phyloP scores from a whole-genome alignment of 192 early-diverging fungal genomes.

The Podila clonocystis region DNA sequence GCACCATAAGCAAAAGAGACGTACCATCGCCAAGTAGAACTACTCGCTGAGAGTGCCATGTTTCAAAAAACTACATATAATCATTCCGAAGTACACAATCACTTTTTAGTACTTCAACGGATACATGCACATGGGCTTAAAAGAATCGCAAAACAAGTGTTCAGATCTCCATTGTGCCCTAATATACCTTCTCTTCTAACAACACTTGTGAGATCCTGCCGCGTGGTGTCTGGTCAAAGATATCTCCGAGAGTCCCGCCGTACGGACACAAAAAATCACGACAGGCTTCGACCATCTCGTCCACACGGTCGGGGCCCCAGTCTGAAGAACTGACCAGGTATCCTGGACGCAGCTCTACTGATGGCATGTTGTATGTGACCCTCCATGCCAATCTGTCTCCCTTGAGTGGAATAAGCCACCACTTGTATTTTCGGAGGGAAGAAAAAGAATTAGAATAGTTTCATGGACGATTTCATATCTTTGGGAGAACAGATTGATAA shows the following conservation, averaged over 20 bases:
- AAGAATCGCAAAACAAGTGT: too few species aligned
- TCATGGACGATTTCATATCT: not conserved
- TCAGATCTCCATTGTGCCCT: too few species aligned
- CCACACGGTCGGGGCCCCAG: constrained; percentile 28
- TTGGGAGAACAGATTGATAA: not conserved
- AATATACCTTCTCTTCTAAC: constrained; percentile 39
- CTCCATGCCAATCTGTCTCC: constrained; percentile 39
- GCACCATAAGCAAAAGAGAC: not conserved
- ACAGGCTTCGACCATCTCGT: constrained; percentile 32
- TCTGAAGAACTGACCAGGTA: constrained; percentile 35
- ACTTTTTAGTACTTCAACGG: too few species aligned
- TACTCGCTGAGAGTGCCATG: constrained; percentile 32
- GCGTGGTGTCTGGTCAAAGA: constrained; percentile 34
- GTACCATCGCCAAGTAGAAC: constrained; percentile 45
- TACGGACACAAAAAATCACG: constrained; percentile 31
- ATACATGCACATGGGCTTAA: too few species aligned
- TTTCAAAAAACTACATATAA: constrained; percentile 26
- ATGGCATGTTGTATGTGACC: constrained; percentile 37
- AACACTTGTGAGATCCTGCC: constrained; percentile 37
- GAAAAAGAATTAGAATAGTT: not conserved
- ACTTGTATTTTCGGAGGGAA: not conserved
- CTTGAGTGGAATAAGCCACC: constrained; percentile 43
- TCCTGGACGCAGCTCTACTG: constrained; percentile 34
- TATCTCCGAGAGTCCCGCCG: constrained; percentile 31
- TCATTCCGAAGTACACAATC: not conserved